Evolutionary conservation across 805 yeast genomes (phyloP).

Genomic region (Ogataea glucozyma): DNA sequence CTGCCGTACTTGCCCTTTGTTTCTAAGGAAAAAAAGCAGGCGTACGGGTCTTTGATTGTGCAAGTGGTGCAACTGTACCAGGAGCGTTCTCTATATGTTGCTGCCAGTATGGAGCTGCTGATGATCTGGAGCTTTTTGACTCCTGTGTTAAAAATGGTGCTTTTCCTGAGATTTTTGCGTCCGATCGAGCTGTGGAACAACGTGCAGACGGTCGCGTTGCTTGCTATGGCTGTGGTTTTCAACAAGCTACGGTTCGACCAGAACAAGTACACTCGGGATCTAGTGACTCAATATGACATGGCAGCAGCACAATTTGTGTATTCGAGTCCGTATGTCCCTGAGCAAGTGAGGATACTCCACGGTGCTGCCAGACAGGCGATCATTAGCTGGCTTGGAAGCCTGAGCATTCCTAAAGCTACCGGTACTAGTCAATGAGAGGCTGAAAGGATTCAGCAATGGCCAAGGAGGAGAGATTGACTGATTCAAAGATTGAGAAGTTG

Average conservation of each 20-base stretch:
- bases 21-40: conserved; percentile 29
- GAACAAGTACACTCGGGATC: conserved; percentile 52
- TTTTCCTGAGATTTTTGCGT: conserved; percentile 37
- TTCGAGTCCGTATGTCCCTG: conserved; percentile 40
- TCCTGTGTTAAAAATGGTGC: conserved; percentile 44
- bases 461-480: too few species aligned
- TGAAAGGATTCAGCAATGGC: too few species aligned
- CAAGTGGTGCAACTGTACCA: conserved; percentile 41
- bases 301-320: conserved; percentile 40
- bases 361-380: conserved; percentile 12
- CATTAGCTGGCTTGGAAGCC: conserved; percentile 12
- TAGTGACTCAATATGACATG: conserved; percentile 48
- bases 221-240: conserved; percentile 52
- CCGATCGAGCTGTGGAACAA: conserved; percentile 29
- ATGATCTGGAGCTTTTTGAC: conserved; percentile 40
- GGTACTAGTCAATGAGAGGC: too few species aligned
- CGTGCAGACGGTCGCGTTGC: conserved; percentile 39
- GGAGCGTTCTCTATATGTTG: conserved; percentile 44
- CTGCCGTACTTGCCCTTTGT: conserved; percentile 49
- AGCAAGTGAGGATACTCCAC: conserved; percentile 16
- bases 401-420: background rate
- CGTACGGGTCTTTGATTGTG: conserved; percentile 33
- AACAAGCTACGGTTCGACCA: conserved; percentile 61
- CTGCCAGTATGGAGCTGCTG: conserved; percentile 50
- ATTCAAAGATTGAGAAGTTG: background rate